Evolutionary conservation across 306 rosid genomes (phyloP).

Genomic region (Crataegus laevigata): DNA sequence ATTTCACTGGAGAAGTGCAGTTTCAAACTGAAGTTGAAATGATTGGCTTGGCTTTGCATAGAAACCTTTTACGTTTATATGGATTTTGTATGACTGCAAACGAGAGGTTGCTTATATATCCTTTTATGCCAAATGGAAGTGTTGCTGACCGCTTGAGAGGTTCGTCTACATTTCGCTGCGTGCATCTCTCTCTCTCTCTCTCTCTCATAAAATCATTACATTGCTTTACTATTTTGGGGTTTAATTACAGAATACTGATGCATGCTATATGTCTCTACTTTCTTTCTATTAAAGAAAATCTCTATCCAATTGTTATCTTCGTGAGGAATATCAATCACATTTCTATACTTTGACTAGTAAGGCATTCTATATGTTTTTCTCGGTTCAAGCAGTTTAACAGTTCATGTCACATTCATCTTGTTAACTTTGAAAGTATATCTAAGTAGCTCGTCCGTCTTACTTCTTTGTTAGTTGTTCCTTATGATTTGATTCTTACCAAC

Average conservation of each 20-base stretch:
- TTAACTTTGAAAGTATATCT: background rate
- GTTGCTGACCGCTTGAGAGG: conserved; percentile 98
- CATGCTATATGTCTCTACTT: background rate
- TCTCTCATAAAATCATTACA: background rate
- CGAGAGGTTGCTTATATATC: conserved; percentile 92
- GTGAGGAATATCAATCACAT: background rate
- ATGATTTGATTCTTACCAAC: conserved; percentile 9
- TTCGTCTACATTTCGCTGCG: conserved; percentile 29
- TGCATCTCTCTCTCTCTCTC: background rate
- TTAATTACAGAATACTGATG: background rate
- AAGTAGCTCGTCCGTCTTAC: background rate
- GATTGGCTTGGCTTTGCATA: conserved; percentile 96
- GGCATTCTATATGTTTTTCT: background rate
- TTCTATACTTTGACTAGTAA: background rate
- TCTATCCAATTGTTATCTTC: background rate
- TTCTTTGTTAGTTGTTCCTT: conserved; percentile 1
- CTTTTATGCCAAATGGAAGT: conserved; percentile 90
- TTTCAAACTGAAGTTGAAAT: conserved; percentile 97
- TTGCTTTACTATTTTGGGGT: background rate
- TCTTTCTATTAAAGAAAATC: background rate
- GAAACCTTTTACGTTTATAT: conserved; percentile 74
- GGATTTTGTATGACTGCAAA: conserved; percentile 85
- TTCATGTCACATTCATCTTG: background rate
- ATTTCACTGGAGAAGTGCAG: conserved; percentile 92
- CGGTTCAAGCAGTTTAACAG: too few species aligned